These are phyloP conservation scores for Arthrobotrys entomopaga DNA, from an alignment of 2,329 filamentous ascomycete genomes.

Conservation along the genomic window DNA sequence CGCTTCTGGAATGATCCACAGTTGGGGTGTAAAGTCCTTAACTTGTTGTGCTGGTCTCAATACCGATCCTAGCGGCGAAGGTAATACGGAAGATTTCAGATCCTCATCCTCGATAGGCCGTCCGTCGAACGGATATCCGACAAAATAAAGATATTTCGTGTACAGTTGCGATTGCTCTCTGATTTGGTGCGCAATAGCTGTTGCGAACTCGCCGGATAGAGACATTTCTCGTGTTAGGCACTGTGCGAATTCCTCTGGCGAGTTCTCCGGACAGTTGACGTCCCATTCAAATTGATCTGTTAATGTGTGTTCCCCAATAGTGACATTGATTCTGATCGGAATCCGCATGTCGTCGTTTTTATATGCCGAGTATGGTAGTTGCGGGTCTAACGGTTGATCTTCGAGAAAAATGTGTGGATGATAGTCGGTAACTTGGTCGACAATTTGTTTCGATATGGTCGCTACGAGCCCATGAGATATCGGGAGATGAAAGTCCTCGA, in stretches of 20 bases:
- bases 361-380: conserved; percentile 89
- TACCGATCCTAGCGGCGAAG: conserved; percentile 81
- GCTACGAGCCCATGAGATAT: conserved; percentile 72
- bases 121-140: conserved; percentile 94
- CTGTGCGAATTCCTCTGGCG: conserved; percentile 90
- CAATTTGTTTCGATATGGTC: conserved; percentile 76
- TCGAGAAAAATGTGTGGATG: conserved; percentile 91
- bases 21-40: conserved; percentile 91
- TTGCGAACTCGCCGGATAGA: conserved; percentile 93
- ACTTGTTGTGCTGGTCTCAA: conserved; percentile 92
- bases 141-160: conserved; percentile 89
- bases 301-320: conserved; percentile 91
- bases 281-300: conserved; percentile 99
- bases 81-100: conserved; percentile 83
- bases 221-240: conserved; percentile 91
- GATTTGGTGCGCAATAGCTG: conserved; percentile 96
- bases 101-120: conserved; percentile 92
- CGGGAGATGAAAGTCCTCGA: conserved; percentile 85
- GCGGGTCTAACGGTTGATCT: conserved; percentile 88
- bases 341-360: conserved; percentile 99
- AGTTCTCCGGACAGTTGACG: conserved; percentile 93
- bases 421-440: conserved; percentile 90
- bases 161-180: conserved; percentile 95
- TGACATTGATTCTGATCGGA: conserved; percentile 94
- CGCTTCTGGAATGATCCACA: conserved; percentile 91